phyloP scores from a whole-genome alignment of 2,329 filamentous ascomycete species.

The Gyromitra esculenta region DNA sequence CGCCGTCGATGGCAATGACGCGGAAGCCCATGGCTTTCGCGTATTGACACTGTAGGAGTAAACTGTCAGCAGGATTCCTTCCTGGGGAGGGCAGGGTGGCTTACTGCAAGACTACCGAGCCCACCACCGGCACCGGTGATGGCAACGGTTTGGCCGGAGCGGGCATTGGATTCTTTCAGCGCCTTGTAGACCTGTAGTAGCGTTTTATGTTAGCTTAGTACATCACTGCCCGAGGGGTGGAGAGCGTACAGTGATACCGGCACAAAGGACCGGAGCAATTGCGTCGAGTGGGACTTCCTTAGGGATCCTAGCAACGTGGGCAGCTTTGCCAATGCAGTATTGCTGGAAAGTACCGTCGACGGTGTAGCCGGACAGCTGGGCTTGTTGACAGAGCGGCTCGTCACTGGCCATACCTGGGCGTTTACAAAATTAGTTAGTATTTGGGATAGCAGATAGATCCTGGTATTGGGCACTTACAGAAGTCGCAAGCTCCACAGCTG shows the following conservation, averaged over 20 bases:
- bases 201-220: background rate
- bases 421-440: constrained; percentile 4
- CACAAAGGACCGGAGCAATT: constrained; percentile 72
- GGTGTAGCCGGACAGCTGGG: constrained; percentile 80
- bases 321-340: constrained; percentile 86
- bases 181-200: constrained; percentile 77
- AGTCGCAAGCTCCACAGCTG: constrained; percentile 82
- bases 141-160: constrained; percentile 79
- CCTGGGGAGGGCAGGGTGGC: background rate
- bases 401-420: constrained; percentile 69
- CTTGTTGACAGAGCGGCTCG: constrained; percentile 81
- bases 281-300: constrained; percentile 79
- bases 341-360: constrained; percentile 92
- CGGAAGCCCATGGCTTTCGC: constrained; percentile 88
- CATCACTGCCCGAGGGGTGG: background rate
- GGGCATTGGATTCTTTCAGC: constrained; percentile 81
- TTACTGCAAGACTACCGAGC: constrained; percentile 68
- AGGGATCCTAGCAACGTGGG: constrained; percentile 83
- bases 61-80: constrained; percentile 10
- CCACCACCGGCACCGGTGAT: constrained; percentile 88
- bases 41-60: constrained; percentile 73
- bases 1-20: constrained; percentile 82
- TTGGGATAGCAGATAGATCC: background rate
- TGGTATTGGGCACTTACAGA: constrained; percentile 66
- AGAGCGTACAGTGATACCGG: constrained; percentile 49